Percentiles rank a stretch among this genome's conserved stretches.
These are phyloP conservation scores for Exophiala sp. DNA, from an alignment of 2,329 filamentous ascomycete genomes.

Conservation along the genomic window DNA sequence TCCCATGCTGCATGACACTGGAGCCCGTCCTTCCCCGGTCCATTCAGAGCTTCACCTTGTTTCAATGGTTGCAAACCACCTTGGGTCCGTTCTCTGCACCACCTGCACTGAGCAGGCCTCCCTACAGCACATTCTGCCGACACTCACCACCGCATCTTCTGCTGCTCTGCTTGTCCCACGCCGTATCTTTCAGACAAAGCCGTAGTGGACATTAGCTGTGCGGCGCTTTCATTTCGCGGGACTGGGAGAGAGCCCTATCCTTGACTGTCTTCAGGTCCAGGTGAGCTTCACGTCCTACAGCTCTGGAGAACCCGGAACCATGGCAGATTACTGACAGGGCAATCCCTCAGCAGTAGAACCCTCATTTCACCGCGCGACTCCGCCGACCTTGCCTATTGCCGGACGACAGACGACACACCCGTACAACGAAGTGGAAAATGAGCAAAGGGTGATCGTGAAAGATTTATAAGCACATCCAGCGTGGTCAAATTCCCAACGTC, in stretches of 20 bases:
- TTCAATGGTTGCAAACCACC: neutral
- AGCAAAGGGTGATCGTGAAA: neutral
- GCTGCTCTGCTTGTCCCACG: neutral
- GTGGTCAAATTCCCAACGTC: neutral
- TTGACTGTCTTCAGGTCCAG: too few species aligned
- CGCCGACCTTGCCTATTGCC: too few species aligned
- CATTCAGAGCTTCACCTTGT: conserved; percentile 6
- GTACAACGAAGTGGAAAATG: neutral
- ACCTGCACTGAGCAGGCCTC: neutral
- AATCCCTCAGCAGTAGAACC: too few species aligned
- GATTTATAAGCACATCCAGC: neutral
- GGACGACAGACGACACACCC: too few species aligned
- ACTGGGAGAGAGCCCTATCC: too few species aligned
- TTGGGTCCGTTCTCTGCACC: neutral
- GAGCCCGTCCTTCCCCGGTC: conserved; percentile 5
- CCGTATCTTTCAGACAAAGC: neutral
- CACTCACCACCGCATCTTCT: neutral
- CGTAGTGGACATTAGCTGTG: too few species aligned
- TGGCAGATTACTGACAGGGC: too few species aligned
- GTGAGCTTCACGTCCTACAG: too few species aligned
- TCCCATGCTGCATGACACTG: neutral
- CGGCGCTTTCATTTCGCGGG: too few species aligned
- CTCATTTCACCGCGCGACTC: too few species aligned
- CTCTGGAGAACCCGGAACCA: too few species aligned
- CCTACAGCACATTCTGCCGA: neutral